These are phyloP conservation scores for Aspergillus sp. DNA, from an alignment of 2,329 filamentous ascomycete genomes.

Conservation along the genomic window DNA sequence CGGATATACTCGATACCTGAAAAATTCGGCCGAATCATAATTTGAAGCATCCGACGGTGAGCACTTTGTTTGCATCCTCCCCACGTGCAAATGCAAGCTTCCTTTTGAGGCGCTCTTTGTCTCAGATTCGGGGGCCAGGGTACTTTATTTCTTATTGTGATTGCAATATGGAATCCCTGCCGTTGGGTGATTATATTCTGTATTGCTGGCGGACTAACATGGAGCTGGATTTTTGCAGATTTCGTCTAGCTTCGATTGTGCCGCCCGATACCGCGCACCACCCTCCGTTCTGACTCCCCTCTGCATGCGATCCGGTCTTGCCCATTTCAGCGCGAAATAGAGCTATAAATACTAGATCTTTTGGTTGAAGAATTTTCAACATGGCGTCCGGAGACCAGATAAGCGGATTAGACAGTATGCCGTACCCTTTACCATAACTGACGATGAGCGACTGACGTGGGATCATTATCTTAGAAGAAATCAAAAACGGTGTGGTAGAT, in stretches of 20 bases:
- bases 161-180: neutral
- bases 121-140: neutral
- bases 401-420: constrained; percentile 16
- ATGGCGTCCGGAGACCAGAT: constrained; percentile 20
- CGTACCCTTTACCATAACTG: neutral
- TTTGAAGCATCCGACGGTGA: neutral
- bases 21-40: neutral
- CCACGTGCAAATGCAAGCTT: neutral
- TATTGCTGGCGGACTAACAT: neutral
- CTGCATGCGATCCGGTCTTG: neutral
- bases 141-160: neutral
- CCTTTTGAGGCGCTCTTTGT: neutral
- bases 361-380: neutral
- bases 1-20: neutral
- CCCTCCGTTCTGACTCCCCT: neutral
- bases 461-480: constrained; percentile 3
- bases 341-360: neutral
- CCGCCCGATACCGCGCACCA: neutral
- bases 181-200: neutral
- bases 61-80: constrained; percentile 4
- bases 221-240: neutral
- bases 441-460: constrained; percentile 1
- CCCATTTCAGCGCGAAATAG: neutral
- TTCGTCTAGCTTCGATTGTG: neutral
- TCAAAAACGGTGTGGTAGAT: constrained; percentile 13